phyloP scores from a whole-genome alignment of 129 eudicot species.

The Heracleum sosnowskyi region DNA sequence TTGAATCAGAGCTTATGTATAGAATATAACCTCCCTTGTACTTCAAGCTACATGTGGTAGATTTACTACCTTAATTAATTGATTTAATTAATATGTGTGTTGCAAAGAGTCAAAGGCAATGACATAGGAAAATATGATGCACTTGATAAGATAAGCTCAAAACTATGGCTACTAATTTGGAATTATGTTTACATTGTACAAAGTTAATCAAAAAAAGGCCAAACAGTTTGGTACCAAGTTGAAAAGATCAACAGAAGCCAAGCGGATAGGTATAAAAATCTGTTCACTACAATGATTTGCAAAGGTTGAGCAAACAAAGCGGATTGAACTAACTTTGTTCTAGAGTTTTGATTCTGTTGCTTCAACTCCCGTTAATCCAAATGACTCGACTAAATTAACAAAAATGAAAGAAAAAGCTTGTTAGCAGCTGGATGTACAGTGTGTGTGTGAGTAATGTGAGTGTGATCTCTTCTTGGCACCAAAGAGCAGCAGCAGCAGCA shows the following conservation, averaged over 20 bases:
- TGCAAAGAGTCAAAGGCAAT: neutral
- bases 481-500: neutral
- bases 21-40: neutral
- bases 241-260: neutral
- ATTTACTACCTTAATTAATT: conserved; percentile 9
- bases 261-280: neutral
- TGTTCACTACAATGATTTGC: neutral
- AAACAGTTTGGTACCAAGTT: neutral
- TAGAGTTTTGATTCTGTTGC: no score
- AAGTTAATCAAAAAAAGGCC: neutral
- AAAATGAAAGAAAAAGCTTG: no score
- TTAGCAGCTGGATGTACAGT: no score
- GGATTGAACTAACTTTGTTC: no score
- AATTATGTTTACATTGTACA: neutral
- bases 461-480: neutral
- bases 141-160: neutral
- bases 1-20: neutral
- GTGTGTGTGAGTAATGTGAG: neutral
- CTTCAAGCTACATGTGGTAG: conserved; percentile 17
- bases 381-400: no score
- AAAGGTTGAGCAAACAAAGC: neutral
- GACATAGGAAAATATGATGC: neutral
- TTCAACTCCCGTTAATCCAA: no score
- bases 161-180: neutral
- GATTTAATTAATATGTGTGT: no score